Base-by-base conservation (phyloP, 257 asterid genomes). In the Nicotiana knightiana region DNA sequence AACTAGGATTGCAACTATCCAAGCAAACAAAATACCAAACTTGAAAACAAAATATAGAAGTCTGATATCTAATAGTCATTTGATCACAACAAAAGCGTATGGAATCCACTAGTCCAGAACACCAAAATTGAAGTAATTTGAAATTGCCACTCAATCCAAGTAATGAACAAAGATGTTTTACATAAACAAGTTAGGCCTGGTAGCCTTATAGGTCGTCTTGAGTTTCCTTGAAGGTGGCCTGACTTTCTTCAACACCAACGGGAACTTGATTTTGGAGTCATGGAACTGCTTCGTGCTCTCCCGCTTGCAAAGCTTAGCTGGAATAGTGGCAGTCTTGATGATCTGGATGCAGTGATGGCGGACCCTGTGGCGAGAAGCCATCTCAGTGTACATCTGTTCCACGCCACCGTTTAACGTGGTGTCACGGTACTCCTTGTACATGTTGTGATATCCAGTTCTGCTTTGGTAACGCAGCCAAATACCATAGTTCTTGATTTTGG, bases 331-430 rank as follows among this genome's bases (percentile, higher is more conserved):
- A 1, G 97, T 94, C 91, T 93, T 94, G 88, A 94, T 93, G 73
- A 94, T 94, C 85, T 94, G 98, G 83, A 94, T 94, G 85, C 98
- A 93, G 26, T 90, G 98, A 59, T 28, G 64, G 26, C 97, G 98
- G 77, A 94, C 98, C 83, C 97, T 87, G 83, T 93, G 98, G 24
- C 98, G 98, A 51, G 98, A 94, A 77, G 98, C 98, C 98, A 94
- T 94, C 91, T 94, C 97, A 12, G 91, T 93, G 83, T 94, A 94
- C 98, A 94, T 94, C 88, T 94, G 98, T 85, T 93, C 98, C 30
- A 93, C 95, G 6, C 83, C 93, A 8, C 97, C 98, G n/a, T 94
- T 94, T 91, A 94, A 79, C 35, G 98, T 94, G 65, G 97, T 94
- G 16, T 93, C 98, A 48, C 98, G 93, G 86, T 90, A 94, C 91